Percentiles rank a stretch among this genome's conserved stretches.
Conservation (phyloP, 805 yeast genomes). For the Cyberlindnera mississippiensis region DNA sequence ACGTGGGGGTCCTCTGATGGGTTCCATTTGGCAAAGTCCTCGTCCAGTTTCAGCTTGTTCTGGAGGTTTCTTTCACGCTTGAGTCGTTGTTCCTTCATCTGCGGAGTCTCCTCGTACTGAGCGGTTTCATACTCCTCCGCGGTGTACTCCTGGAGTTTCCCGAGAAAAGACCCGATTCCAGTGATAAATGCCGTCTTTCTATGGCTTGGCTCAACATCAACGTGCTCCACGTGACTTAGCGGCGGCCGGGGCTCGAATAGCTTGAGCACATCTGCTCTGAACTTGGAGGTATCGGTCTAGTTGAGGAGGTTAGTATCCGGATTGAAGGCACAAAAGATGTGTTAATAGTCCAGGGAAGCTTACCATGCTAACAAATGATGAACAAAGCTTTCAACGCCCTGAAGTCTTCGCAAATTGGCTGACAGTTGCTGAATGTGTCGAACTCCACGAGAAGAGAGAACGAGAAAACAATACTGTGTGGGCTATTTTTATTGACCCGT, state of each 20-base stretch:
- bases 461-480: background rate
- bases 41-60: slow-evolving; percentile 31
- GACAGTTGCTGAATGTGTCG: background rate
- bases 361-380: background rate
- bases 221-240: slow-evolving; percentile 16
- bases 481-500: background rate
- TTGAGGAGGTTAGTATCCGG: background rate
- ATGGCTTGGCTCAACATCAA: slow-evolving; percentile 17
- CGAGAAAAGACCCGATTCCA: slow-evolving; percentile 21
- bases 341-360: background rate
- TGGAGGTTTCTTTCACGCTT: slow-evolving; percentile 24
- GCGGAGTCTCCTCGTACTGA: slow-evolving; percentile 29
- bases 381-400: too few species aligned
- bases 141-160: slow-evolving; percentile 28
- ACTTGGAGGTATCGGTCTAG: slow-evolving; percentile 33
- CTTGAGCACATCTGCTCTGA: slow-evolving; percentile 36
- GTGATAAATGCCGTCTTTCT: slow-evolving; percentile 20
- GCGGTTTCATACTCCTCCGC: slow-evolving; percentile 14
- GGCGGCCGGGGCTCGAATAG: slow-evolving; percentile 35
- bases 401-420: too few species aligned
- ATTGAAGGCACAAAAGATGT: too few species aligned
- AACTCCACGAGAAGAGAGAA: background rate
- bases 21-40: slow-evolving; percentile 42
- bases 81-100: slow-evolving; percentile 28
- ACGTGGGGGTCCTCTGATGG: slow-evolving; percentile 56